Evolutionary conservation across 2,329 filamentous ascomycete genomes (phyloP).

Genomic region (Fusarium albosuccineum): DNA sequence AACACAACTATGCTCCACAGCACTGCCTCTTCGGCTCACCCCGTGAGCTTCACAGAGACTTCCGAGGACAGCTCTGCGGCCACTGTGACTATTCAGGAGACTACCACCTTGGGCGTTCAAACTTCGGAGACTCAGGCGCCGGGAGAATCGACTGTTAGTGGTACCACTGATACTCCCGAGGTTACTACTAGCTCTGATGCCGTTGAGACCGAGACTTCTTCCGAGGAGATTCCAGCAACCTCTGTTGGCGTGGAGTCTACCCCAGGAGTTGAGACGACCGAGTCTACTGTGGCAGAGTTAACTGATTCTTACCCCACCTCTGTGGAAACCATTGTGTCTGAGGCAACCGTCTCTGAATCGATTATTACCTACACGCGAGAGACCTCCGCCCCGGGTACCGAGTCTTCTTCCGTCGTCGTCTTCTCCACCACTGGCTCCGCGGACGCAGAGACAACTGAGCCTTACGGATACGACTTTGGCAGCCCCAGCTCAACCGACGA

Average conservation of each 20-base stretch:
- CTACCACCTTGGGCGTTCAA: not conserved
- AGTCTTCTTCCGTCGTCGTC: not conserved
- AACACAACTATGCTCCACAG: slow-evolving; percentile 34
- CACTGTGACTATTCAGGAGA: not conserved
- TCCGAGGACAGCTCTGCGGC: slow-evolving; percentile 16
- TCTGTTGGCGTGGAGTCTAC: slow-evolving; percentile 8
- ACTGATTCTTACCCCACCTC: not conserved
- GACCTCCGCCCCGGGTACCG: not conserved
- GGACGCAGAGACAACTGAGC: slow-evolving; percentile 7
- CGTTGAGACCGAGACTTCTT: not conserved
- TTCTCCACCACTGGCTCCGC: not conserved
- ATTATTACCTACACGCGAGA: not conserved
- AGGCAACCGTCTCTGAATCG: not conserved
- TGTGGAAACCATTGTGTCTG: not conserved
- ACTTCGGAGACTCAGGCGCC: slow-evolving; percentile 5
- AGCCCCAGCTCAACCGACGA: slow-evolving; percentile 15
- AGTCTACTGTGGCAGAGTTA: not conserved
- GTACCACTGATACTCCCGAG: not conserved
- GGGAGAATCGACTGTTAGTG: not conserved
- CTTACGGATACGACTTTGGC: slow-evolving; percentile 34
- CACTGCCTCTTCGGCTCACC: slow-evolving; percentile 26
- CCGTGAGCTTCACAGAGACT: slow-evolving; percentile 11
- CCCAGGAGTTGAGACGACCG: slow-evolving; percentile 2
- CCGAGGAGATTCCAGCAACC: slow-evolving; percentile 5
- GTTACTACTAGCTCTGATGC: not conserved